phyloP scores from a whole-genome alignment of 2,329 filamentous ascomycete species.

The Thielaviopsis musarum region DNA sequence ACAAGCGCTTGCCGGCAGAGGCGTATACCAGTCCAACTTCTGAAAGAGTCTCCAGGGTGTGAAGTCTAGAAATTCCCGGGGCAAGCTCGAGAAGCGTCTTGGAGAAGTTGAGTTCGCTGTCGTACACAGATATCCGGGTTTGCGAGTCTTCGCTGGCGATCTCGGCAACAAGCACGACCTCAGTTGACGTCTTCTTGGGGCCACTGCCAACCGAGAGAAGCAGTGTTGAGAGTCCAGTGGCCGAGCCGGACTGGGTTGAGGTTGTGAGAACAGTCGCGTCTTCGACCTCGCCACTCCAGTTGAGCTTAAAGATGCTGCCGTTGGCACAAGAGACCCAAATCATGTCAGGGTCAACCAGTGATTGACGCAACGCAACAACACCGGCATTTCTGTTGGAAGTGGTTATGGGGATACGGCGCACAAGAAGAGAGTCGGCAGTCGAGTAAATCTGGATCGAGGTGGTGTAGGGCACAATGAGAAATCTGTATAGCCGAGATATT shows the following conservation, averaged over 20 bases:
- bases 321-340: slow-evolving; percentile 45
- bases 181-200: slow-evolving; percentile 18
- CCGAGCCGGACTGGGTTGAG: slow-evolving; percentile 22
- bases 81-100: slow-evolving; percentile 8
- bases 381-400: slow-evolving; percentile 15
- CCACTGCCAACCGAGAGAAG: slow-evolving; percentile 19
- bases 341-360: slow-evolving; percentile 25
- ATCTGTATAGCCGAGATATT: slow-evolving; percentile 27
- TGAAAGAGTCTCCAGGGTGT: slow-evolving; percentile 5
- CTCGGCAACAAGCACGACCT: slow-evolving; percentile 32
- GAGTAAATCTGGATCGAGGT: slow-evolving; percentile 69
- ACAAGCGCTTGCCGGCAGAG: slow-evolving; percentile 21
- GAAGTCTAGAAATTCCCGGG: slow-evolving; percentile 3
- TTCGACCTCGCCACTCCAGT: slow-evolving; percentile 31
- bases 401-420: slow-evolving; percentile 48
- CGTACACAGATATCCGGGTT: slow-evolving; percentile 10
- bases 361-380: slow-evolving; percentile 27
- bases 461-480: slow-evolving; percentile 58
- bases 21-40: slow-evolving; percentile 7
- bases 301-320: slow-evolving; percentile 37
- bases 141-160: background rate
- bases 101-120: slow-evolving; percentile 4
- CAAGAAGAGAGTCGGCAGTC: slow-evolving; percentile 61
- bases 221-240: slow-evolving; percentile 29
- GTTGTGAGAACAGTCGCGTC: slow-evolving; percentile 12